A percentile compares a stretch with the other conserved stretches of the same genome.
phyloP scores from a whole-genome alignment of 306 rosid genomes.

The Carpinus fangiana region DNA sequence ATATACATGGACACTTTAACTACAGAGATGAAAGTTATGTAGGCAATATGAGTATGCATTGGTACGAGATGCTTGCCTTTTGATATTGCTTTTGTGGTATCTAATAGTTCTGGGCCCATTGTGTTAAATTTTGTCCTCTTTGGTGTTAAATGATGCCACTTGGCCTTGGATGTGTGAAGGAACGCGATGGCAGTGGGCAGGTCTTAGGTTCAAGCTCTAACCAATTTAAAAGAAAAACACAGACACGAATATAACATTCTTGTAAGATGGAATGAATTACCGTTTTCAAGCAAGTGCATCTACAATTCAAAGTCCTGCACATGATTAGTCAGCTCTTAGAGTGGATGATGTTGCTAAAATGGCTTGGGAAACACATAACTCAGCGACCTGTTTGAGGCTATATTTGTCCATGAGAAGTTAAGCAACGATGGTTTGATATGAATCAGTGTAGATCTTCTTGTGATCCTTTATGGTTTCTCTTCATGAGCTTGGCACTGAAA shows the following conservation, averaged over 20 bases:
- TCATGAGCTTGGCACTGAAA: neutral
- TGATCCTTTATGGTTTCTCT: slow-evolving; percentile 6
- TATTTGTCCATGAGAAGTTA: neutral
- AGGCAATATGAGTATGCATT: neutral
- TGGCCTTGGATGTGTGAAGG: neutral
- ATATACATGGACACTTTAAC: neutral
- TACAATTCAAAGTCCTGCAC: neutral
- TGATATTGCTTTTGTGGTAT: neutral
- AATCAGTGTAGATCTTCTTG: neutral
- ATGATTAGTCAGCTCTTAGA: neutral
- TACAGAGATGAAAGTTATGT: neutral
- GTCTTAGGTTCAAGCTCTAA: neutral
- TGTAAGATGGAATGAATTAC: neutral
- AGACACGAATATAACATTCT: neutral
- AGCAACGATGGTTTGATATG: neutral
- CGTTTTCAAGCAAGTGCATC: neutral
- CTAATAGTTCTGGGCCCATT: neutral
- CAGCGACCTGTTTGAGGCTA: neutral
- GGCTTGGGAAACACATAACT: neutral
- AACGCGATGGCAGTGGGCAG: neutral
- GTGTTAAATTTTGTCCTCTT: neutral
- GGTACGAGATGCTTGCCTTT: neutral
- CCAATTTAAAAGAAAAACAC: neutral
- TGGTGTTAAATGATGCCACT: neutral
- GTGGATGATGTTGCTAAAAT: slow-evolving; percentile 1